Base-by-base conservation (phyloP, 2,329 filamentous ascomycete species). In the Rutstroemia sp. region DNA sequence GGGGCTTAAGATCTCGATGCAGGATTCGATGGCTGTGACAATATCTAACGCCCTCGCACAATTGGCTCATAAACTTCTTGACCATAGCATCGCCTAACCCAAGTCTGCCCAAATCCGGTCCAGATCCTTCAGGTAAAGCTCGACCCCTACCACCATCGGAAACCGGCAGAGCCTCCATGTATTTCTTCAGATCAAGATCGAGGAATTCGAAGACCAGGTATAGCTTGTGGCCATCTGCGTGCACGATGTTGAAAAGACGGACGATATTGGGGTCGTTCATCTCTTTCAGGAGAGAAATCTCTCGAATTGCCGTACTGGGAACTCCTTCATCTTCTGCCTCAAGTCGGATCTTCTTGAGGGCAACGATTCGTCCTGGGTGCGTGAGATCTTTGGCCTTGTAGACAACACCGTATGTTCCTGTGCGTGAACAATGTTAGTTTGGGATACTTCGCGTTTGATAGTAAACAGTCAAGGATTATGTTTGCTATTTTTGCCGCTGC, bases 291-390 rank as follows among this genome's bases (percentile, higher is more conserved):
- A 96, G 81, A 25, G 89, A 95, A 68, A 96, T 96, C 73, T 96
- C 91, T 67, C 91, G 90, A 68, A 96, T 96, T 63, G 91, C 92
- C 3, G 91, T 96, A 68, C 87, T 92, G 2, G 91, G 92, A 17
- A 95, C 90, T 64, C 91, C 91, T 71, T 96, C 92, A 75, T 96
- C 91, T 76, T 96, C 92, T 61, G 91, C 90, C 70, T 96, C 92
- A 66, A 96, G 87, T 61, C 91, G 88, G 68, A 96, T 96, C 78
- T 96, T 96, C 80, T 96, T 96, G 65, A 96, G 78, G 21, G 91
- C 91, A 61, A 96, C 91, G 66, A 96, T 94, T 66, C 89, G 87
- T 68, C 89, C 88, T 63, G 81, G 80, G 68, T 92, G 86, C 63
- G 82, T 82, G 59, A 96, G 86, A 72, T 96, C 91, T 64, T 87